Base-by-base conservation (phyloP, 129 eudicot species). In the Saussurea involucrata region DNA sequence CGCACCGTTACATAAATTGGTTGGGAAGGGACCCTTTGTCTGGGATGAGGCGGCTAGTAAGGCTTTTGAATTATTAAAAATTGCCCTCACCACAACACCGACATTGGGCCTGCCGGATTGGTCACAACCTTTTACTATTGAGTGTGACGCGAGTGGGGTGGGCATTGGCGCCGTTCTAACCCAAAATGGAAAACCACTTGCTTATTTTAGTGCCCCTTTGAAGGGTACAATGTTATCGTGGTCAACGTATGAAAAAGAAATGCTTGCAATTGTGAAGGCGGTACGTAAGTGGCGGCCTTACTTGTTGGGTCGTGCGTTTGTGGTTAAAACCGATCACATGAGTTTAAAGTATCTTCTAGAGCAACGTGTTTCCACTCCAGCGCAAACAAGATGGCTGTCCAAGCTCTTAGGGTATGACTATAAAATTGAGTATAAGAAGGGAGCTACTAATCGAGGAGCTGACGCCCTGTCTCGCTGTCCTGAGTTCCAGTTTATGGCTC, bases 381-480 rank as follows among this genome's bases (percentile, higher is more conserved):
- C 63, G 0, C 75, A 42, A 15, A 10, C 60, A 0, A 11, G 70
- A 1, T 76, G 80, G 80, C 63, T 76, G 1, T 15, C 80, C 0
- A 76, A 76, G n/a, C n/a, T n/a, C n/a, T 12, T 65, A 4, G 31
- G 63, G 68, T n/a, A n/a, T n/a, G n/a, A n/a, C n/a, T n/a, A n/a
- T n/a, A n/a, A n/a, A n/a, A n/a, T 76, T 13, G 58, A 32, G 61
- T 76, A 76, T 12, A 76, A 64, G 24, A 66, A 20, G 1, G 80
- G 80, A 17, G 29, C 6, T 31, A 15, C 32, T 1, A 76, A 76
- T 20, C 21, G 33, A 0, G 80, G 27, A 6, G 80, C 73, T 0
- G 72, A 76, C 29, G 80, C 64, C 6, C 40, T 65, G 1, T 65
- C 72, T 0, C 67, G 80, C 0, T 9, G 29, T 2, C 27, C 44